These are phyloP conservation scores for Pseudophaeomoniella oleicola DNA, from an alignment of 2,329 filamentous ascomycete genomes.

Conservation along the genomic window DNA sequence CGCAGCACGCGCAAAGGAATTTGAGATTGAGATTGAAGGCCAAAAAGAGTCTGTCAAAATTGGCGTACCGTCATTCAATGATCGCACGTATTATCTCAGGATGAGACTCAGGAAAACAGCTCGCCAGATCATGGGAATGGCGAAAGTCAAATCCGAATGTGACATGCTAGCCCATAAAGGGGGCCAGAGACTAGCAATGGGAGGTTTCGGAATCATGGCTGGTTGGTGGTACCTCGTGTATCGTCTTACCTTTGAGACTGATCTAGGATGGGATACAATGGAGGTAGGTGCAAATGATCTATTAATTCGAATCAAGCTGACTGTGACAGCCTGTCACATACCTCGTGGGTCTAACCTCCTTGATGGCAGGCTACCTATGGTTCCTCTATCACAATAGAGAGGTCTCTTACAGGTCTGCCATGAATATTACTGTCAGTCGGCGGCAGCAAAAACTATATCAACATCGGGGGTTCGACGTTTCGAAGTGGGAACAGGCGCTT, in stretches of 20 bases:
- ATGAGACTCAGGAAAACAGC: slow-evolving; percentile 60
- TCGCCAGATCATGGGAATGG: slow-evolving; percentile 51
- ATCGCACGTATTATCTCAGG: slow-evolving; percentile 80
- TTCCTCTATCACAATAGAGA: slow-evolving; percentile 87
- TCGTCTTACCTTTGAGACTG: slow-evolving; percentile 50
- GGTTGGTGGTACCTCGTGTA: slow-evolving; percentile 78
- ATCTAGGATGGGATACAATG: slow-evolving; percentile 79
- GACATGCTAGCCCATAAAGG: slow-evolving; percentile 62
- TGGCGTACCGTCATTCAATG: slow-evolving; percentile 72
- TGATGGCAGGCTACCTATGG: slow-evolving; percentile 87
- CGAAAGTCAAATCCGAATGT: slow-evolving; percentile 66
- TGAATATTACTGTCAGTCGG: slow-evolving; percentile 72
- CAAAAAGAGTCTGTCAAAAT: slow-evolving; percentile 54
- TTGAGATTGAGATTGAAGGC: slow-evolving; percentile 70
- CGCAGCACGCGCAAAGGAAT: slow-evolving; percentile 69
- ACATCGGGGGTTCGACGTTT: slow-evolving; percentile 57
- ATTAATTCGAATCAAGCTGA: not conserved
- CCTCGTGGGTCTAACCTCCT: slow-evolving; percentile 67
- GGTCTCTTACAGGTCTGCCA: slow-evolving; percentile 70
- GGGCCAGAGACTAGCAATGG: slow-evolving; percentile 65
- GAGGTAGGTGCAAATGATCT: slow-evolving; percentile 57
- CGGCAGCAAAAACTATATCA: slow-evolving; percentile 67
- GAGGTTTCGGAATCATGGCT: slow-evolving; percentile 58
- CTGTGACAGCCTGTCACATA: slow-evolving; percentile 30
- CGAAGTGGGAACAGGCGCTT: slow-evolving; percentile 63